Base-by-base conservation (phyloP, 306 rosid species). In the Fragaria iinumae region DNA sequence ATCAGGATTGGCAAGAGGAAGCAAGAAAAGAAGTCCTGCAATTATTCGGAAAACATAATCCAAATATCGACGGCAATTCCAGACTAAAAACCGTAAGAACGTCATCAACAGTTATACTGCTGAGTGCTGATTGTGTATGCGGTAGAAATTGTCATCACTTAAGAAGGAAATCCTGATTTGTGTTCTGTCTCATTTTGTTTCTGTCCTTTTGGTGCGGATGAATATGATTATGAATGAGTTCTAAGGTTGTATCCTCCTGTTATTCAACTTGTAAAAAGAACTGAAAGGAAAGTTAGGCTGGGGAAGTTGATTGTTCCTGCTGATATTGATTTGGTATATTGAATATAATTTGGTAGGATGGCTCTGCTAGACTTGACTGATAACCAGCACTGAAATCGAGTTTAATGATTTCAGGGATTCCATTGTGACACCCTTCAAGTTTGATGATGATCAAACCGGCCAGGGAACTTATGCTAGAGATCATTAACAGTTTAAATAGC, bases 401-500 rank as follows among this genome's bases (percentile, higher is more conserved):
- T 25, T 25, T 25, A 25, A 25, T 25, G 25, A 25, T 25, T 25
- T 25, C 25, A 25, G 25, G 25, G 25, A 25, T 25, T 25, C 25
- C 25, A 25, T 25, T 25, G 25, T 25, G 25, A 25, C 25, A 25
- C 25, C 25, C 25, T 25, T 25, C 25, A 25, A 25, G 25, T 25
- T 25, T 25, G 25, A 25, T 25, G 25, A 25, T 25, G 25, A 25
- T 25, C 25, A 25, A 25, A 25, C 25, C 25, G 25, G 25, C 25
- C 25, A 25, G 25, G 25, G 25, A 25, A 27, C 17, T 86, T 73
- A 43, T 88, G 67, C 60, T 72, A 16, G 79, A 88, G 69, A 77
- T 88, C 10, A 59, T 78, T 48, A 73, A 62, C 17, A 71, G 69
- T 69, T 73, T 80, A 27, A 60, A 59, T 21, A 29, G 32, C 32